Conservation (phyloP, 148 eudicot species). For the Chenopodium album region DNA sequence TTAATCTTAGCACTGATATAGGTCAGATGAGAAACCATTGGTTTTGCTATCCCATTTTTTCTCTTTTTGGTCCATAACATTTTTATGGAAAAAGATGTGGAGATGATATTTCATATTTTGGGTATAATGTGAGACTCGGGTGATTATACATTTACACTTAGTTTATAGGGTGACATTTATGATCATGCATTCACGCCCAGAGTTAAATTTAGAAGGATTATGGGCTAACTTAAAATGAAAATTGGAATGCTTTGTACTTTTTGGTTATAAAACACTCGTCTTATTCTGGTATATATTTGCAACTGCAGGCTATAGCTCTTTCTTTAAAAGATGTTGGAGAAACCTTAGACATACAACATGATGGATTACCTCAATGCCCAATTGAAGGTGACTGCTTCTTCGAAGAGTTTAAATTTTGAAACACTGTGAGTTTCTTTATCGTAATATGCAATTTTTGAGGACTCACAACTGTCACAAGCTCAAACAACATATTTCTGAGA, state of each 20-base stretch:
- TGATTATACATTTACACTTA: not conserved
- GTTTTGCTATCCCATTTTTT: not conserved
- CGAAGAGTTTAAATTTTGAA: not conserved
- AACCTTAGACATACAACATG: too few relatives aligned
- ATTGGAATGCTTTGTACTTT: not conserved
- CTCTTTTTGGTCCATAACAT: not conserved
- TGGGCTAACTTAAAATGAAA: not conserved
- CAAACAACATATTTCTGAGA: not conserved
- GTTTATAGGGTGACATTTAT: not conserved
- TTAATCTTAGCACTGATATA: not conserved
- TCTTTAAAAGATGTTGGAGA: conserved; percentile 47
- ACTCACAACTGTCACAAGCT: not conserved
- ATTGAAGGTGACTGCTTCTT: not conserved
- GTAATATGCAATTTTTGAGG: not conserved
- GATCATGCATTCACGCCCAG: not conserved
- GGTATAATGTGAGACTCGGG: not conserved
- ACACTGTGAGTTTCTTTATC: not conserved
- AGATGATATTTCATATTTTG: not conserved
- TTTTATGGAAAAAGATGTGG: not conserved
- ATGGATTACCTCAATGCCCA: too few relatives aligned
- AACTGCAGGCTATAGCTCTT: conserved; percentile 76
- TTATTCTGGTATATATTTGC: not conserved
- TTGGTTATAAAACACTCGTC: not conserved
- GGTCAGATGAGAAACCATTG: not conserved
- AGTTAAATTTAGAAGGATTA: not conserved